Percentiles rank a stretch among this genome's conserved stretches.
phyloP scores from a whole-genome alignment of 495 filamentous ascomycete species.

The Achaetomiella virescens region DNA sequence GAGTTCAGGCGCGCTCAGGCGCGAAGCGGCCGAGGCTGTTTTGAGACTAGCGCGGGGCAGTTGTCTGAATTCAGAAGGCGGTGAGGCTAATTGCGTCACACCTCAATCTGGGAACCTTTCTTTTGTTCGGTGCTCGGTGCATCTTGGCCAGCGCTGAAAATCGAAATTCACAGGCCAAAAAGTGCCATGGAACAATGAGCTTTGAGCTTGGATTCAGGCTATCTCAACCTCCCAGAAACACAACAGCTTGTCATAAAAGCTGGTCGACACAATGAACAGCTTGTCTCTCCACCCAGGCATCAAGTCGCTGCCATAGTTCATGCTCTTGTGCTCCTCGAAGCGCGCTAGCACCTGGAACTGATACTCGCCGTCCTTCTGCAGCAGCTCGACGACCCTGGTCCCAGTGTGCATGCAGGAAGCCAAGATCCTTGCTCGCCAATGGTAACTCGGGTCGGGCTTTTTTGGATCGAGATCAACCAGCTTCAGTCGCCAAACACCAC shows the following conservation, averaged over 20 bases:
- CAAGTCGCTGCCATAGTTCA: slow-evolving; percentile 89
- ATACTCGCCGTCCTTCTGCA: slow-evolving; percentile 42
- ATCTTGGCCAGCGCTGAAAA: not conserved
- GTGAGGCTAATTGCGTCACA: slow-evolving; percentile 17
- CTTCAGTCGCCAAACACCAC: slow-evolving; percentile 88
- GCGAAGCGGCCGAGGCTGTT: slow-evolving; percentile 10
- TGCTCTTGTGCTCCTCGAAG: slow-evolving; percentile 85
- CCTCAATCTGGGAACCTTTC: not conserved
- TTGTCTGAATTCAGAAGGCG: slow-evolving; percentile 4
- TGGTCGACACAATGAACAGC: slow-evolving; percentile 63
- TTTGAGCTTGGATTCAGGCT: not conserved
- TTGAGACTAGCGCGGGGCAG: slow-evolving; percentile 24
- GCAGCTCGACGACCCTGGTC: slow-evolving; percentile 52
- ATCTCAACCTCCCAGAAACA: slow-evolving; percentile 64
- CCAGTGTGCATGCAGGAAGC: slow-evolving; percentile 95
- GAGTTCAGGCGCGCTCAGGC: slow-evolving; percentile 27
- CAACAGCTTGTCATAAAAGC: slow-evolving; percentile 80
- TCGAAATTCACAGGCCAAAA: not conserved
- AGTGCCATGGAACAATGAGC: not conserved
- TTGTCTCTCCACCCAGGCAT: slow-evolving; percentile 36
- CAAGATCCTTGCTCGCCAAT: slow-evolving; percentile 52
- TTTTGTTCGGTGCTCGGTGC: not conserved
- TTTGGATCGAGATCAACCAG: slow-evolving; percentile 36
- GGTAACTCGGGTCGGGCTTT: slow-evolving; percentile 1
- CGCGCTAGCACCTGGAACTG: slow-evolving; percentile 59